phyloP scores from a whole-genome alignment of 805 yeast species.

The Suhomyces sp. region DNA sequence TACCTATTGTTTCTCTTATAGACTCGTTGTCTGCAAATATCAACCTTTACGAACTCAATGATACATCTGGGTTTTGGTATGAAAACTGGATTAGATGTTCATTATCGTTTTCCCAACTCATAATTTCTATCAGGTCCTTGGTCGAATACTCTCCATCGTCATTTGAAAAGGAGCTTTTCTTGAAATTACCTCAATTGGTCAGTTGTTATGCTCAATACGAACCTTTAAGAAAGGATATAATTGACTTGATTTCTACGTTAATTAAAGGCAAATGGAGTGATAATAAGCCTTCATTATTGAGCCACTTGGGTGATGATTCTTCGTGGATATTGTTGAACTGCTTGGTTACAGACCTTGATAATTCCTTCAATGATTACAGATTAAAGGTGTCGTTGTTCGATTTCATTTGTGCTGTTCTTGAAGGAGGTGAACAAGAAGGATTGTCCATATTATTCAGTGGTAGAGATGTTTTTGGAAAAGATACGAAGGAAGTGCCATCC shows the following conservation, averaged over 20 bases:
- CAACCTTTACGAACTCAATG: conserved; percentile 39
- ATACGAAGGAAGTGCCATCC: conserved; percentile 32
- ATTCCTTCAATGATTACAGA: conserved; percentile 51
- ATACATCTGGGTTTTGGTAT: conserved; percentile 47
- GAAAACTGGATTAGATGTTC: conserved; percentile 49
- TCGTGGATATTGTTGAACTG: conserved; percentile 61
- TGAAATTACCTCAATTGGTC: conserved; percentile 55
- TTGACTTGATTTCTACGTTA: conserved; percentile 56
- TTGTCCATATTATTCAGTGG: conserved; percentile 70
- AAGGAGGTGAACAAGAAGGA: conserved; percentile 76
- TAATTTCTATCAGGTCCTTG: conserved; percentile 57
- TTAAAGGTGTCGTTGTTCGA: conserved; percentile 57
- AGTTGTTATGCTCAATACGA: conserved; percentile 53
- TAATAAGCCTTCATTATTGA: conserved; percentile 72
- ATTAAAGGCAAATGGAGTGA: conserved; percentile 58
- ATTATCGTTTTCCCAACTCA: conserved; percentile 54
- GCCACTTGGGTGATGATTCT: conserved; percentile 71
- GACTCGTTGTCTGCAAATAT: conserved; percentile 43
- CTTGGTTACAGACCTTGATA: conserved; percentile 59
- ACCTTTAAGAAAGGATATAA: conserved; percentile 48
- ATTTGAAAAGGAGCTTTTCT: conserved; percentile 62
- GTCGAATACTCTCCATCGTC: conserved; percentile 54
- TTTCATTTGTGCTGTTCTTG: conserved; percentile 66
- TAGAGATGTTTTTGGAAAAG: conserved; percentile 41
- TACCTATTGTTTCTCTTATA: conserved; percentile 53